Conservation (phyloP, 345 rosid species). For the Xanthoceras sorbifolium region DNA sequence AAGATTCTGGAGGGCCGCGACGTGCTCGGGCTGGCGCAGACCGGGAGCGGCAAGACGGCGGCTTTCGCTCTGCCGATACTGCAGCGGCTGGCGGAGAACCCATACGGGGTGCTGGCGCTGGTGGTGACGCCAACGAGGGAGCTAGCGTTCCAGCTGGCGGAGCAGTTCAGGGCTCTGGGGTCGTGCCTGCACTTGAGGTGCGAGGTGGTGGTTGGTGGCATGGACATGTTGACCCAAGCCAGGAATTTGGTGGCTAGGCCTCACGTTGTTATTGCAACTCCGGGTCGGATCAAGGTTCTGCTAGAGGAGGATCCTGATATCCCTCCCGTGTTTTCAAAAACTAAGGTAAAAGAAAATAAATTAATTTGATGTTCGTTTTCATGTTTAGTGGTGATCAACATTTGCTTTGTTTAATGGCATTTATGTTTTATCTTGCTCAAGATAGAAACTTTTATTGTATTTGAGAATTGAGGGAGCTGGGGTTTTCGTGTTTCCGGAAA, state of each 20-base stretch:
- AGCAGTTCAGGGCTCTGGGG: constrained; percentile 92
- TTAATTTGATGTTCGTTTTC: neutral
- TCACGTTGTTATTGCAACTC: constrained; percentile 86
- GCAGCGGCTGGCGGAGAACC: constrained; percentile 76
- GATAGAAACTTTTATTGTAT: neutral
- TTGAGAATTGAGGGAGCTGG: neutral
- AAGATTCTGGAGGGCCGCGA: constrained; percentile 70
- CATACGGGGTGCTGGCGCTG: constrained; percentile 75
- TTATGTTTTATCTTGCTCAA: neutral
- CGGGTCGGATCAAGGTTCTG: constrained; percentile 87
- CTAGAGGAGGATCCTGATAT: constrained; percentile 80
- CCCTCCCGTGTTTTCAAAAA: constrained; percentile 68
- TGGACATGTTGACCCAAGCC: constrained; percentile 84
- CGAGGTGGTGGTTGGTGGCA: constrained; percentile 85
- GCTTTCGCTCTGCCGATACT: constrained; percentile 95
- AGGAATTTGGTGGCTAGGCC: constrained; percentile 65
- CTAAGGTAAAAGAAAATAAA: constrained; percentile 49
- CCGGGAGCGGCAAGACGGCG: constrained; percentile 94
- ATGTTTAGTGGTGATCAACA: neutral
- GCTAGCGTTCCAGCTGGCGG: constrained; percentile 90
- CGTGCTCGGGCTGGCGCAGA: constrained; percentile 87
- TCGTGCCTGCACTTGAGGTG: constrained; percentile 80
- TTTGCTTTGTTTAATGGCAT: no score
- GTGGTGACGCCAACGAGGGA: constrained; percentile 96
- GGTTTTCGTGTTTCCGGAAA: neutral